A percentile compares a stretch with the other conserved stretches of the same genome.
Evolutionary conservation across 768 basidiomycete genomes (phyloP).

Genomic region (Sporobolomyces pararoseus): DNA sequence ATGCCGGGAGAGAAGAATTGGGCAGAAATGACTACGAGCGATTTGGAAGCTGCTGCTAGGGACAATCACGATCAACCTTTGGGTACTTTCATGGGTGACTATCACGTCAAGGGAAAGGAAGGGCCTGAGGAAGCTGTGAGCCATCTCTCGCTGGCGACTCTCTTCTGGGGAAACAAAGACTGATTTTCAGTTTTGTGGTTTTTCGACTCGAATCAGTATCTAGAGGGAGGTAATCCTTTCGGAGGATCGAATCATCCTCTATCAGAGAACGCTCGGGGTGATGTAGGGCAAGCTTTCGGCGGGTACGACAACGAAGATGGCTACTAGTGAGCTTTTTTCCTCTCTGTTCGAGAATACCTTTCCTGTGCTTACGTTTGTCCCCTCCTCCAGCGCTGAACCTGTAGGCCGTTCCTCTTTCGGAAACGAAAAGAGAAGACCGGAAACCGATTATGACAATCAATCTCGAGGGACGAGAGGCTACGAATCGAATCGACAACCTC

Average conservation of each 20-base stretch:
- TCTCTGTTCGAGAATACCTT: not conserved
- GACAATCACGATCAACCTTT: slow-evolving; percentile 30
- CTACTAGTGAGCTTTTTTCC: slow-evolving; percentile 15
- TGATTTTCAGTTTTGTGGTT: too few species aligned
- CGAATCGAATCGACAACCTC: not conserved
- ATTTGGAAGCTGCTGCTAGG: slow-evolving; percentile 16
- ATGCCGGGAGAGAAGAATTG: slow-evolving; percentile 25
- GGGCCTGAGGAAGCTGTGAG: slow-evolving; percentile 25
- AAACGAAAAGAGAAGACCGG: not conserved
- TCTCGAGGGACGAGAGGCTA: not conserved
- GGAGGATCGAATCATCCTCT: not conserved
- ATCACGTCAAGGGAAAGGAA: slow-evolving; percentile 13
- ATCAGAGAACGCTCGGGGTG: not conserved
- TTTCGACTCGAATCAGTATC: too few species aligned
- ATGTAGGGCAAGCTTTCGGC: not conserved
- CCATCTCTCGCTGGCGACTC: too few species aligned
- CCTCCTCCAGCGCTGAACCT: not conserved
- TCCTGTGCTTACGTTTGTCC: not conserved
- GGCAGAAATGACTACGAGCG: slow-evolving; percentile 4
- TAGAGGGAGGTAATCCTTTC: slow-evolving; percentile 9
- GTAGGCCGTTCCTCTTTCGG: not conserved
- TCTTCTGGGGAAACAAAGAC: too few species aligned
- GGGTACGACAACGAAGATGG: slow-evolving; percentile 4
- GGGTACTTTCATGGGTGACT: slow-evolving; percentile 23
- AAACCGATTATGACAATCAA: not conserved